Evolutionary conservation across 345 rosid genomes (phyloP), one percentile per base, ranked within the genome.

Genomic region (Erucastrum elatum): DNA sequence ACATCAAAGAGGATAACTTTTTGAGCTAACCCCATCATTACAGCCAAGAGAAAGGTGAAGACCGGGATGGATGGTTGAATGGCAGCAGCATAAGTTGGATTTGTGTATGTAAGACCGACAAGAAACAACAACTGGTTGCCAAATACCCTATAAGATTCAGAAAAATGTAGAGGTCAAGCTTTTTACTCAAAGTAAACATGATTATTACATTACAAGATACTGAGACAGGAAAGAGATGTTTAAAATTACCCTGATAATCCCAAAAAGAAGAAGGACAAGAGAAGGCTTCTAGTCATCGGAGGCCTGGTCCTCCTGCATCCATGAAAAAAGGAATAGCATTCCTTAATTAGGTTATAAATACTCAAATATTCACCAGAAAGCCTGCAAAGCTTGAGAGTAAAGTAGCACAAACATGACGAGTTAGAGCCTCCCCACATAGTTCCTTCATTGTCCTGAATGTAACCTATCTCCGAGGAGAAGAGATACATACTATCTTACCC

Each of bases 41-140:
- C 90, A 69, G 98, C 98, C 49, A 95, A 84, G 66, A 95, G 81
- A 81, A 95, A 95, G 68, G 99, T 95, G 75, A 95, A 95, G 72
- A 95, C 98, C 39, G 99, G 99, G 77, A 95, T 95, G 3, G 99
- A 82, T 73, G 99, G 99, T 82, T 95, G 99, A 81, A 86, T 91
- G 39, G 98, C 98, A 81, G 99, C 98, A 77, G 99, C 99, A 75
- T 91, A 91, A 63, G 98, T 91, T 71, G 99, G 99, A 93, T 89
- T 95, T 71, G 98, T 95, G 86, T 92, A 91, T 82, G 89, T 87
- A 75, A 95, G 94, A 85, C 99, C 99, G 72, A 95, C 70, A 68
- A 95, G 96, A 89, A 95, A 95, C 60, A 95, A 74, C 71, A 95
- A 90, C 84, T 95, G 99, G 86, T 95, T 95, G 73, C 98, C 99